A percentile compares a stretch with the other conserved stretches of the same genome.
phyloP scores from a whole-genome alignment of 2,329 filamentous ascomycete genomes.

The Penicillium janthinellum region DNA sequence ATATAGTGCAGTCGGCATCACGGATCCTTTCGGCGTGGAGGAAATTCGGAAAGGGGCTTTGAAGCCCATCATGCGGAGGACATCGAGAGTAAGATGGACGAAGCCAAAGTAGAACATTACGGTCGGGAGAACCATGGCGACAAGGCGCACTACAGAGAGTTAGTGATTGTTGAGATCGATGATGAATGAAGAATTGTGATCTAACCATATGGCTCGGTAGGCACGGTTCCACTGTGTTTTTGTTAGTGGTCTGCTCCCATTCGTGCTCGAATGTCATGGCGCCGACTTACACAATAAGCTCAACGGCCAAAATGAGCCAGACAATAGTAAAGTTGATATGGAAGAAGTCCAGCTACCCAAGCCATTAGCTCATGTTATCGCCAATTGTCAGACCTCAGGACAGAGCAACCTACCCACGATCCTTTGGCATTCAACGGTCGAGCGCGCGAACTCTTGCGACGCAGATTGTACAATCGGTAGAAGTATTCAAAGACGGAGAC shows the following conservation, averaged over 20 bases:
- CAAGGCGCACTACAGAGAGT: slow-evolving; percentile 39
- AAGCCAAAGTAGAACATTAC: slow-evolving; percentile 51
- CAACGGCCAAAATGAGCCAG: slow-evolving; percentile 47
- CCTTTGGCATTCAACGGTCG: slow-evolving; percentile 46
- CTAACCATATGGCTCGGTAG: slow-evolving; percentile 43
- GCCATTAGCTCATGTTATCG: slow-evolving; percentile 4
- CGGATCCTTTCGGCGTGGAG: slow-evolving; percentile 61
- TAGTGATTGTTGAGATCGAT: not conserved
- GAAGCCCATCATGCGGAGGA: slow-evolving; percentile 45
- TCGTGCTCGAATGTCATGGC: not conserved
- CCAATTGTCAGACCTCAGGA: not conserved
- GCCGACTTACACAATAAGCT: slow-evolving; percentile 44
- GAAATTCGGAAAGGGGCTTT: slow-evolving; percentile 64
- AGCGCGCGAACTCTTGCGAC: slow-evolving; percentile 39
- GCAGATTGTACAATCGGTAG: slow-evolving; percentile 44
- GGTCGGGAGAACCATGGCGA: slow-evolving; percentile 48
- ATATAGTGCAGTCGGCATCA: slow-evolving; percentile 62
- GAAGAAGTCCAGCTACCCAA: slow-evolving; percentile 46
- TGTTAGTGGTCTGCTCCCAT: slow-evolving; percentile 21
- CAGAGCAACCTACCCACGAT: slow-evolving; percentile 42
- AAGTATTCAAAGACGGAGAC: slow-evolving; percentile 49
- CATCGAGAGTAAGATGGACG: slow-evolving; percentile 45
- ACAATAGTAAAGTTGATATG: slow-evolving; percentile 51
- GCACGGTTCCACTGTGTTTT: slow-evolving; percentile 43
- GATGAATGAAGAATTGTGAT: not conserved